Base-by-base conservation (phyloP, 1,139 yeast genomes). In the Hemisphaericaspora lyxosophila region DNA sequence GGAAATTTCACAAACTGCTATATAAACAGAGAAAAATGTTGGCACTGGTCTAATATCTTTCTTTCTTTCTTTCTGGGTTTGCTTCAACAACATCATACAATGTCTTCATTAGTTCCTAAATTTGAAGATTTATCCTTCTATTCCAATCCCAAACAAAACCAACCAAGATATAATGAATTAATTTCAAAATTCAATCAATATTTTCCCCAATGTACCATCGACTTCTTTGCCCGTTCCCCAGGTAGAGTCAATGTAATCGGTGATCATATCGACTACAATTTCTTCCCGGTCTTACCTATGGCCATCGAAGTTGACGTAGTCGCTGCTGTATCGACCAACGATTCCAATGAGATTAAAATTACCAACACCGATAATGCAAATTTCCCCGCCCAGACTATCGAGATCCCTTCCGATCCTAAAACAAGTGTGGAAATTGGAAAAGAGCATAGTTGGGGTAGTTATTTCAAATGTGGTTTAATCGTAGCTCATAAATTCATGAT, bases 181-280 rank as follows among this genome's bases (percentile, higher is more conserved):
- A 33, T 41, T 2, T 16, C 36, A 2, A 28, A 35, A 2, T 71
- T 68, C 45, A 29, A 43, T 8, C 20, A 40, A 2, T 44, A 41
- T 7, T 70, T 55, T 40, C 39, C 48, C 15, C 53, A 47, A 16
- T 49, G 49, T 8, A 73, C 78, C 5, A 38, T 44, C 20, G 62
- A 62, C 20, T 76, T 79, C 49, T 57, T 76, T 33, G 65, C 82
- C 29, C 69, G 89, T 42, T 75, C 86, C 13, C 90, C 90, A 4
- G 90, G 90, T 28, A 65, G 90, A 51, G 90, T 83, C 42, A 83
- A 83, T 56, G 63, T 83, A 45, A 80, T 83, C 44, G 90, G 90
- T 28, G 90, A 83, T 48, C 90, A 83, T 54, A 78, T 83, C 41
- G 90, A 83, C 61, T 83, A 82, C 55, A 76, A 80, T 44, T 73